Evolutionary conservation across 148 eudicot genomes (phyloP).

Genomic region (Chenopodium berlandieri): DNA sequence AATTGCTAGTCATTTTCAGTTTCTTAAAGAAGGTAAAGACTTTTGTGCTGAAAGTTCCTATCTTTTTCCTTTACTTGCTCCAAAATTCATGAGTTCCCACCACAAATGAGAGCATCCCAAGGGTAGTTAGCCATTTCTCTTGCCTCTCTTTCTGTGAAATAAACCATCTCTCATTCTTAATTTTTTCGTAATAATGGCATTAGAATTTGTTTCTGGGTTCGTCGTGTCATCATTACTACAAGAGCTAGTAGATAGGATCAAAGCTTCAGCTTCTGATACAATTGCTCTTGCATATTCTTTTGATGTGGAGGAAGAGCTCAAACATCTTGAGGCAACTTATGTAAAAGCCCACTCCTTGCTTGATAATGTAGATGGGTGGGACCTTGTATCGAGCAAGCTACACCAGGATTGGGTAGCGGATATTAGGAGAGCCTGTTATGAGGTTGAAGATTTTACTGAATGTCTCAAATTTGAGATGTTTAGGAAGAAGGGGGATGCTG

Average conservation of each 20-base stretch:
- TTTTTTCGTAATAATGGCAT: conserved; percentile 7
- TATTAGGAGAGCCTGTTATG: conserved; percentile 22
- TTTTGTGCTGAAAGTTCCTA: background rate
- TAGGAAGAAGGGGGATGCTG: conserved; percentile 2
- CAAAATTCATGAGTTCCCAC: background rate
- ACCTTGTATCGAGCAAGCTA: conserved; percentile 18
- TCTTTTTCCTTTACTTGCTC: background rate
- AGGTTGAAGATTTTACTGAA: conserved; percentile 14
- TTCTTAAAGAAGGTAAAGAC: background rate
- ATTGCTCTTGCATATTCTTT: conserved; percentile 8
- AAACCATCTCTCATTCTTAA: too few relatives aligned
- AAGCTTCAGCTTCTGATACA: conserved; percentile 12
- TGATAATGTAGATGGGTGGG: conserved; percentile 22
- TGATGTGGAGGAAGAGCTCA: conserved; percentile 20
- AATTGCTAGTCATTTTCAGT: background rate
- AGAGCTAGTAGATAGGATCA: conserved; percentile 18
- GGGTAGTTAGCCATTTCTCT: background rate
- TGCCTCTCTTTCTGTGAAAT: background rate
- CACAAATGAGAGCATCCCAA: background rate
- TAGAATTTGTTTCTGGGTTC: conserved; percentile 18
- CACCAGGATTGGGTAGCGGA: conserved; percentile 22
- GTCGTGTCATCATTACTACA: conserved; percentile 21
- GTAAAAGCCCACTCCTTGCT: background rate
- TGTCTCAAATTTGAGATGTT: conserved; percentile 2
- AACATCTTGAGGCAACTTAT: conserved; percentile 16